Conservation (phyloP, 2,329 filamentous ascomycete species). For the Thielaviopsis musarum region DNA sequence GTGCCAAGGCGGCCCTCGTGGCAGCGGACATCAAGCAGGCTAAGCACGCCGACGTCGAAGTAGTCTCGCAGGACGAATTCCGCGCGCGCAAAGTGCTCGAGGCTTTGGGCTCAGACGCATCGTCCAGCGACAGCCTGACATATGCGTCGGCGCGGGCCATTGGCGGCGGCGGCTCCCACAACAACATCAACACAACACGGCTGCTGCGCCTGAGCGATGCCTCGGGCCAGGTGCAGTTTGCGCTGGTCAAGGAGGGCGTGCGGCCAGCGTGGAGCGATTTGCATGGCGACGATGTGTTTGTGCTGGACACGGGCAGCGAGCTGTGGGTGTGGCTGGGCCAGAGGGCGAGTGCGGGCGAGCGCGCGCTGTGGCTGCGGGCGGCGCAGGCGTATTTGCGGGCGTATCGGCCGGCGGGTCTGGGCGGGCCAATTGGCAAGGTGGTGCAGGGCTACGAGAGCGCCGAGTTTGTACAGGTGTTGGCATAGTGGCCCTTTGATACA, state of each 20-base stretch:
- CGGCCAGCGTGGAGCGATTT: slow-evolving; percentile 31
- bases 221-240: slow-evolving; percentile 38
- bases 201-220: slow-evolving; percentile 48
- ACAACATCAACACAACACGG: slow-evolving; percentile 20
- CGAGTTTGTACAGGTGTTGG: slow-evolving; percentile 33
- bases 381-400: slow-evolving; percentile 37
- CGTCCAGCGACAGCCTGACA: slow-evolving; percentile 15
- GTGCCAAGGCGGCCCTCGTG: slow-evolving; percentile 49
- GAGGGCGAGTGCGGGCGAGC: slow-evolving; percentile 40
- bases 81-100: slow-evolving; percentile 37
- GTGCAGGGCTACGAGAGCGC: slow-evolving; percentile 36
- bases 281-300: slow-evolving; percentile 42
- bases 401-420: slow-evolving; percentile 1
- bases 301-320: slow-evolving; percentile 38
- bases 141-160: background rate
- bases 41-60: slow-evolving; percentile 48
- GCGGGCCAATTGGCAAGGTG: slow-evolving; percentile 36
- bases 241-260: slow-evolving; percentile 38
- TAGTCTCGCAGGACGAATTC: slow-evolving; percentile 43
- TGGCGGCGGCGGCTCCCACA: slow-evolving; percentile 1
- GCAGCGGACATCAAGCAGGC: slow-evolving; percentile 47
- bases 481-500: no score
- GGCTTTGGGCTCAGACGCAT: slow-evolving; percentile 32
- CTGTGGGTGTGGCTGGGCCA: slow-evolving; percentile 53
- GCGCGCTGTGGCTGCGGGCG: slow-evolving; percentile 40